These are phyloP conservation scores for Epichloe glyceriae DNA, from an alignment of 2,329 filamentous ascomycete species.

Conservation along the genomic window DNA sequence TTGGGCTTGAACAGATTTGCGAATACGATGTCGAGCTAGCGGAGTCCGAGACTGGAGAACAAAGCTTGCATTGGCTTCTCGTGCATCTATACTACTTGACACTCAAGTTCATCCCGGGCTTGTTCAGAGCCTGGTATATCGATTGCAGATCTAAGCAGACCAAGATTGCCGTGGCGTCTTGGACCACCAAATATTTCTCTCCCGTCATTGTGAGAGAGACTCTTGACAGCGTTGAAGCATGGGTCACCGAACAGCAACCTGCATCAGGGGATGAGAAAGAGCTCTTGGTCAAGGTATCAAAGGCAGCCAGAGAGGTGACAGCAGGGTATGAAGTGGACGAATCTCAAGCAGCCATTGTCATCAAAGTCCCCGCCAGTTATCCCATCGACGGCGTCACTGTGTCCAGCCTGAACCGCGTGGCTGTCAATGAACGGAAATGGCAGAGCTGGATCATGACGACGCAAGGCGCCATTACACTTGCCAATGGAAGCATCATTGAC, in stretches of 20 bases:
- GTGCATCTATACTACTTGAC: slow-evolving; percentile 76
- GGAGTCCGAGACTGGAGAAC: slow-evolving; percentile 49
- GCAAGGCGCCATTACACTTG: slow-evolving; percentile 87
- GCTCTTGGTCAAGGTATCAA: slow-evolving; percentile 56
- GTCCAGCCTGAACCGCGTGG: slow-evolving; percentile 66
- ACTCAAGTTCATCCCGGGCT: slow-evolving; percentile 61
- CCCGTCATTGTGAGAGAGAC: slow-evolving; percentile 52
- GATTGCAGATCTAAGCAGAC: slow-evolving; percentile 72
- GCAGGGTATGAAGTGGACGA: slow-evolving; percentile 85
- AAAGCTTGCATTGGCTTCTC: slow-evolving; percentile 70
- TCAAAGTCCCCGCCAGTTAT: slow-evolving; percentile 68
- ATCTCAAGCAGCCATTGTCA: slow-evolving; percentile 66
- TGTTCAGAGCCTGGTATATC: slow-evolving; percentile 77
- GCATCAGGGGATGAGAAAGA: slow-evolving; percentile 39
- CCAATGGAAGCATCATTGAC: slow-evolving; percentile 78
- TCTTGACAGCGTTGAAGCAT: slow-evolving; percentile 54
- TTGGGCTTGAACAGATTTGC: slow-evolving; percentile 42
- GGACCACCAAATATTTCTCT: slow-evolving; percentile 78
- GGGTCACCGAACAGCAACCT: slow-evolving; percentile 43
- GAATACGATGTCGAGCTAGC: slow-evolving; percentile 39
- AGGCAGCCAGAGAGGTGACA: slow-evolving; percentile 60
- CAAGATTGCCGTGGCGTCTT: slow-evolving; percentile 62
- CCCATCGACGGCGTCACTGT: slow-evolving; percentile 72
- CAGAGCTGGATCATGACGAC: slow-evolving; percentile 78
- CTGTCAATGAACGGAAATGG: slow-evolving; percentile 86